Conservation (phyloP, 2,329 filamentous ascomycete species). For the Curvularia hawaiiensis region DNA sequence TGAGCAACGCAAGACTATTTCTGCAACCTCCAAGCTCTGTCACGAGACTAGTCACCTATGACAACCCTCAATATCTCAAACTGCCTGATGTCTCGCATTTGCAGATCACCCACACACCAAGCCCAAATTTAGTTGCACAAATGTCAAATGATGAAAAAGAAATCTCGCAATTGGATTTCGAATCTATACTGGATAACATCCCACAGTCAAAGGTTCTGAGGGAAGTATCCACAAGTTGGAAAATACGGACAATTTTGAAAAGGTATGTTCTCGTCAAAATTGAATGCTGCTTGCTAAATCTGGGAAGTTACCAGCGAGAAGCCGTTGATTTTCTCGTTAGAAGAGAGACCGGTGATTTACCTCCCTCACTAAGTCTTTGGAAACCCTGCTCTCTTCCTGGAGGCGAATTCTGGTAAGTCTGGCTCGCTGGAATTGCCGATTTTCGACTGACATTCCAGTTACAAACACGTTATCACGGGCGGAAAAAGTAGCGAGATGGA, state of each 20-base stretch:
- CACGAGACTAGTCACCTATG: conserved; percentile 1
- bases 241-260: conserved; percentile 6
- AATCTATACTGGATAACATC: conserved; percentile 7
- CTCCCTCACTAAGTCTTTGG: conserved; percentile 13
- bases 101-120: neutral
- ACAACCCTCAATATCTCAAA: conserved; percentile 16
- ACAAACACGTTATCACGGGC: conserved; percentile 73
- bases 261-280: neutral
- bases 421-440: too few species aligned
- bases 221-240: conserved; percentile 1
- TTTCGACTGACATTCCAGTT: conserved; percentile 6
- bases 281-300: neutral
- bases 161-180: conserved; percentile 3
- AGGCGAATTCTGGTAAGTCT: conserved; percentile 1
- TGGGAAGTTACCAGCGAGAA: conserved; percentile 19
- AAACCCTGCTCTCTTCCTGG: neutral
- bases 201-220: conserved; percentile 1
- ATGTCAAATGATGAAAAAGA: neutral
- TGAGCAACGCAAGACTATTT: conserved; percentile 3
- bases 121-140: neutral
- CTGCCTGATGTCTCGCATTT: conserved; percentile 9
- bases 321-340: conserved; percentile 19
- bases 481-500: conserved; percentile 24
- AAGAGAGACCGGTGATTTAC: conserved; percentile 12
- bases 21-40: conserved; percentile 5